Evolutionary conservation across 1,284 basidiomycete species (phyloP).

Genomic region (Volvariella surrecta): DNA sequence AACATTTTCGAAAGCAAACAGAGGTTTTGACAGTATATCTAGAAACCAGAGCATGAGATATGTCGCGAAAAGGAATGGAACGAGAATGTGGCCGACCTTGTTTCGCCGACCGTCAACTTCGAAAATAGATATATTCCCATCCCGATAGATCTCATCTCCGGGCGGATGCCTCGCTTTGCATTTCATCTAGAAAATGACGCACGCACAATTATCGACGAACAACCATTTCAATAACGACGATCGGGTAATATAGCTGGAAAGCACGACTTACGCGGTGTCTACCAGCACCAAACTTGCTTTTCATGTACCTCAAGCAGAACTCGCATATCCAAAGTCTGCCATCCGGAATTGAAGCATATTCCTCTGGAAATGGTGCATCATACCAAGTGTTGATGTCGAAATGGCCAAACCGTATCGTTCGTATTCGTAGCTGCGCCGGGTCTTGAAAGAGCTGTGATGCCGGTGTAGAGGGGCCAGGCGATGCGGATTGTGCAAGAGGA

Average conservation of each 20-base stretch:
- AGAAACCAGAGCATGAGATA: constrained; percentile 8
- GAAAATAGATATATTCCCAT: constrained; percentile 84
- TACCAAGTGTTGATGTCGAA: constrained; percentile 99
- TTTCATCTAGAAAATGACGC: constrained; percentile 56
- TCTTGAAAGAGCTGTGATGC: constrained; percentile 23
- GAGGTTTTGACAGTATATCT: constrained; percentile 99
- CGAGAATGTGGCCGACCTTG: constrained; percentile 51
- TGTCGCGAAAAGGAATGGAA: constrained; percentile 2
- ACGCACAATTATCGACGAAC: constrained; percentile 2
- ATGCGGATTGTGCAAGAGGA: constrained; percentile 19
- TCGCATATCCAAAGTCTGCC: constrained; percentile 96
- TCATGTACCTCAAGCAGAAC: constrained; percentile 98
- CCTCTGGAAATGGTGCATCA: constrained; percentile 97
- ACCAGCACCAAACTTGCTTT: constrained; percentile 82
- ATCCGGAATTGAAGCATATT: constrained; percentile 91
- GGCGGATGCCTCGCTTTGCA: constrained; percentile 95
- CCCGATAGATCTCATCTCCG: constrained; percentile 97
- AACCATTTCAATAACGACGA: constrained; percentile 2
- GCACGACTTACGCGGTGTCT: constrained; percentile 69
- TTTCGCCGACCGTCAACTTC: constrained; percentile 98
- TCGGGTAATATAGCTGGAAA: background rate
- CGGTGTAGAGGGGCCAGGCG: constrained; percentile 30
- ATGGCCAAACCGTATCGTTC: constrained; percentile 86
- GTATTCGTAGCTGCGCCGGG: constrained; percentile 57
- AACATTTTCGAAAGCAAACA: constrained; percentile 99